Evolutionary conservation across 306 rosid genomes (phyloP), one percentile per base, ranked within the genome.

Genomic region (Cucurbita maxima): DNA sequence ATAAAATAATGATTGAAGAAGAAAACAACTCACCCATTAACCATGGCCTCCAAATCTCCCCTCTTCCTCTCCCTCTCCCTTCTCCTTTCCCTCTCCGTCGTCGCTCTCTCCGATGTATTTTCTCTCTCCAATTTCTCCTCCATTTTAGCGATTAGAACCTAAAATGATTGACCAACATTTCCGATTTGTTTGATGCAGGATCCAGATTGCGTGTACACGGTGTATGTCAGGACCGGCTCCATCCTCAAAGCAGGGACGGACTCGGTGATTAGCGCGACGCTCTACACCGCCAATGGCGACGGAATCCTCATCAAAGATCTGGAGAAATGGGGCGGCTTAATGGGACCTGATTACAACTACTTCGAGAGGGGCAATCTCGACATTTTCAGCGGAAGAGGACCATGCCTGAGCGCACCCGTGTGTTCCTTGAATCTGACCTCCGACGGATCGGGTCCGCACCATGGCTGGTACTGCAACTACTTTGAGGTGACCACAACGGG

Each of bases 391-490:
- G 94, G 92, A 22, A 79, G 85, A 1, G 97, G 83, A 1, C 90
- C 90, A 1, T 90, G 98, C 73, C 76, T 93, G 7, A 11, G 74
- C 15, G 81, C 71, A 8, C 89, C 94, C 8, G 79, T 90, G 45
- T 93, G 98, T 81, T 87, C 84, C 10, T 79, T 89, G 19, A 93
- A 89, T 59, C 83, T 93, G 2, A 90, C 96, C 2, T 90, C 98
- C 1, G 94, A 90, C 78, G 98, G 98, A 0, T 48, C 86, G 12
- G 90, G 96, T 1, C 1, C 79, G 3, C 85, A 88, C 77, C 98
- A 93, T 70, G 98, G 98, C 0, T 93, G 98, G 98, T 93, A 93
- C 84, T 78, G 82, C 53, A 93, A 90, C 81, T 90, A 93, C 82
- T 84, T 89, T 2, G 92, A 93, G 86, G 87, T 93, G 5, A 83